Evolutionary conservation across 345 rosid species (phyloP).

Genomic region (Syzygium aromaticum): DNA sequence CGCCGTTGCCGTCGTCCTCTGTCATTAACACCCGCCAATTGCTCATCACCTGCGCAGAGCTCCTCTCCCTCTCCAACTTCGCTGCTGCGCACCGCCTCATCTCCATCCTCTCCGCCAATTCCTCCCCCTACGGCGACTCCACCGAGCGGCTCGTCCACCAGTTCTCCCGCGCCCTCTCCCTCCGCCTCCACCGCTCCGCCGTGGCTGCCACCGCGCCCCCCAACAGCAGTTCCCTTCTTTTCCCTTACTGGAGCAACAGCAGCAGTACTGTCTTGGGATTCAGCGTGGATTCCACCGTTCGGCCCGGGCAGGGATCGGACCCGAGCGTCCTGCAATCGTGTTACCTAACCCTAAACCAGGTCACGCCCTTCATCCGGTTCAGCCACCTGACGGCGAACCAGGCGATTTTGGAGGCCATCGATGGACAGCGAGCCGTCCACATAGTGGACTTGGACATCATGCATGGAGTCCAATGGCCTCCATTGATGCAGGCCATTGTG

Average conservation of each 20-base stretch:
- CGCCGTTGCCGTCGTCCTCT: slow-evolving; percentile 9
- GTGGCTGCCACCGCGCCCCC: not conserved
- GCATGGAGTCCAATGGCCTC: slow-evolving; percentile 99
- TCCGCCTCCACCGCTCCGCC: slow-evolving; percentile 41
- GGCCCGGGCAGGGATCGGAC: not conserved
- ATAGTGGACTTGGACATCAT: slow-evolving; percentile 89
- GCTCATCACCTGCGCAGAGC: slow-evolving; percentile 59
- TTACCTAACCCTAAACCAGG: slow-evolving; percentile 75
- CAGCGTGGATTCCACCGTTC: not conserved
- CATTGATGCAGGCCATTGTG: slow-evolving; percentile 89
- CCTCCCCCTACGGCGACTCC: slow-evolving; percentile 81
- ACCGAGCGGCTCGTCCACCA: slow-evolving; percentile 62
- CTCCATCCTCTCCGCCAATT: slow-evolving; percentile 38
- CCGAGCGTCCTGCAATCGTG: slow-evolving; percentile 40
- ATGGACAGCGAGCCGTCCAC: slow-evolving; percentile 56
- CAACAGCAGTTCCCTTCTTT: not conserved
- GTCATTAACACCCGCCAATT: slow-evolving; percentile 59
- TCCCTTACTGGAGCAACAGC: not conserved
- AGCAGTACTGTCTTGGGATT: not conserved
- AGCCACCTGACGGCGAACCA: slow-evolving; percentile 93
- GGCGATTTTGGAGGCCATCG: slow-evolving; percentile 74
- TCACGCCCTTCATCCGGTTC: slow-evolving; percentile 83
- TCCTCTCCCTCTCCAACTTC: slow-evolving; percentile 62
- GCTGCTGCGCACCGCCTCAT: slow-evolving; percentile 62
- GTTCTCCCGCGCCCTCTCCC: slow-evolving; percentile 69